Conservation (phyloP, 2,329 filamentous ascomycete species). For the Penicillium brasilianum region DNA sequence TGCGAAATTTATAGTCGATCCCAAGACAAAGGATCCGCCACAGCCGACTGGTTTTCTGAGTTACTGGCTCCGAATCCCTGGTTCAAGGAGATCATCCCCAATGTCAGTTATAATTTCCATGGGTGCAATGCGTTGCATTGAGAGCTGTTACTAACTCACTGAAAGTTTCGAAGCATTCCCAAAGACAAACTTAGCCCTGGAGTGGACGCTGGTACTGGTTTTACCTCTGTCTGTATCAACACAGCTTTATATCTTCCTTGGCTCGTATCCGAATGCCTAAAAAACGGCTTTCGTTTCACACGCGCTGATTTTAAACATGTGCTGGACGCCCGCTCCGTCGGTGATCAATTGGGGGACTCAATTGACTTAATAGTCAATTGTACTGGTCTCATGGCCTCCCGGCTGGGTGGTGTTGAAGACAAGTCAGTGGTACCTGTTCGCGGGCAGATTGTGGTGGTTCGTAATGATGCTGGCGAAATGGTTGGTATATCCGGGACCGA, state of each 20-base stretch:
- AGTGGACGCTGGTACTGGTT: slow-evolving; percentile 72
- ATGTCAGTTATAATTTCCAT: slow-evolving; percentile 51
- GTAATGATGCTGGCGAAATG: slow-evolving; percentile 75
- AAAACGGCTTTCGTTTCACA: slow-evolving; percentile 70
- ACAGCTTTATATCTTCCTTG: slow-evolving; percentile 84
- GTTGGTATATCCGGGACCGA: slow-evolving; percentile 70
- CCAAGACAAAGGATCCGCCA: slow-evolving; percentile 62
- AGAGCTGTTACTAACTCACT: not conserved
- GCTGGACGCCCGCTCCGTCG: slow-evolving; percentile 60
- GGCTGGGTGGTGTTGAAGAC: slow-evolving; percentile 81
- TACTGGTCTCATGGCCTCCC: slow-evolving; percentile 73
- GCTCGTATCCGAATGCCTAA: slow-evolving; percentile 78
- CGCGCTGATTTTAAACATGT: slow-evolving; percentile 70
- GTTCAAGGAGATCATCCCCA: slow-evolving; percentile 71
- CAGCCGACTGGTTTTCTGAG: slow-evolving; percentile 65
- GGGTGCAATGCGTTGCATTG: not conserved
- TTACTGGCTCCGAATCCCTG: slow-evolving; percentile 70
- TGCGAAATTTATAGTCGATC: slow-evolving; percentile 59
- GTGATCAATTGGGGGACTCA: slow-evolving; percentile 9
- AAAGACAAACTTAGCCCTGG: slow-evolving; percentile 62
- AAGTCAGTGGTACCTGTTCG: slow-evolving; percentile 71
- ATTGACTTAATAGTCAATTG: slow-evolving; percentile 79
- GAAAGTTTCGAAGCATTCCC: slow-evolving; percentile 64
- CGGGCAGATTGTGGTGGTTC: slow-evolving; percentile 80
- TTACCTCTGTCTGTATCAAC: slow-evolving; percentile 88